Evolutionary conservation across 179 eudicot genomes (phyloP), one percentile per base, ranked within the genome.

Genomic region (Beta corolliflora): DNA sequence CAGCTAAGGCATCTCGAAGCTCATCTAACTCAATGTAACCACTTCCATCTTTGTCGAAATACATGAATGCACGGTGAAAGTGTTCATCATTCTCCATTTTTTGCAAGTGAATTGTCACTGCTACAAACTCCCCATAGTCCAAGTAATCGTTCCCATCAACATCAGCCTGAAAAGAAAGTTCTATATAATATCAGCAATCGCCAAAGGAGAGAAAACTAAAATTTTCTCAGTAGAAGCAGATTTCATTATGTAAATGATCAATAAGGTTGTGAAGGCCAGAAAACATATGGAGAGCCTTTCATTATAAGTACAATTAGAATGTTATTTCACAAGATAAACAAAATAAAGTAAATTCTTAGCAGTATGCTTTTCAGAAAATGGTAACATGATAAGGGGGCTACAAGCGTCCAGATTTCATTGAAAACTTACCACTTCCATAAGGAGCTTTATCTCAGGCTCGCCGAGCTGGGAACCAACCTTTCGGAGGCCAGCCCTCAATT

Each of bases 71-170:
- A 86, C 87, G 86, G 44, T 89, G 97, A 83, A 95, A 86, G 82
- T 95, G 99, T 73, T 93, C 99, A 65, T 95, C 97, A 21, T 95
- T 94, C 88, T 94, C 99, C 97, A 95, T 92, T 79, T 89, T 94
- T 85, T 94, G 98, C 45, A 95, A 87, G 85, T 95, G 99, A 80
- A 95, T 94, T 14, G 97, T 94, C 70, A 95, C 98, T 3, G 98
- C 99, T 21, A 95, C 99, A 89, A 94, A 95, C 88, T 95, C 98
- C 44, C 99, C 98, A 58, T 94, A 95, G 84, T 95, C 97, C 79
- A 95, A 81, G 41, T 90, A 88, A 65, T 98, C 99, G 65, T 94
- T 94, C 54, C 96, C 94, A 85, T 94, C 99, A 71, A 91, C 96
- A 87, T 95, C 98, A 82, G 99, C 99, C 98, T 95, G 73, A 73